Base-by-base conservation (phyloP, 441 rosid species). In the Eutrema salsugineum region DNA sequence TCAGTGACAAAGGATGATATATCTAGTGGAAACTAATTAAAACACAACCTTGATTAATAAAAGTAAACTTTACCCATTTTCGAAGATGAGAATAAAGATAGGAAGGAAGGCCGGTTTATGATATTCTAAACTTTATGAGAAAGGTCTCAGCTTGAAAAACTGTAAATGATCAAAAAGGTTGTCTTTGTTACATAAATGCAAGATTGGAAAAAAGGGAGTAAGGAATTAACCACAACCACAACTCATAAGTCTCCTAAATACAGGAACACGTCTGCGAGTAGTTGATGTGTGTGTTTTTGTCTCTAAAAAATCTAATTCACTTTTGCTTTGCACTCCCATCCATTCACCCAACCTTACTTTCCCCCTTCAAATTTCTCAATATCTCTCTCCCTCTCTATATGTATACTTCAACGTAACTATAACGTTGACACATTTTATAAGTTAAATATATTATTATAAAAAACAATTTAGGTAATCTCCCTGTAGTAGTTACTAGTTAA, bases 271-370 rank as follows among this genome's bases (percentile, higher is more conserved):
- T 57, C 43, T 38, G 5, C 66, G 3, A 72, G 43, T 38, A 12
- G 66, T 65, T n/a, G 66, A 73, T 48, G 66, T 56, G 8, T 56
- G 27, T 36, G 71, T 57, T 64, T 30, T 19, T 64, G 66, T 65
- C 77, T 47, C 60, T 12, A 39, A 40, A 28, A 73, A 73, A 56
- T 11, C 28, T 60, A 7, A 7, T 39, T 30, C 53, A 48, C 38
- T 39, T 3, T 48, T 48, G 30, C 30, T 19, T 19, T 65, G 0
- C 64, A 55, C 57, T 27, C 15, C 42, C 10, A 35, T 72, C 48
- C n/a, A 63, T 43, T 28, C 48, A 55, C 49, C 65, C 12, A 63
- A 36, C 39, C 17, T 15, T 54, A 30, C 32, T 62, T 71, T 50
- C 24, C 40, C 14, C 48, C 30, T 54, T 63, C n/a, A 54, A 54